Conservation (phyloP, 345 rosid genomes). For the Kandelia obovata region DNA sequence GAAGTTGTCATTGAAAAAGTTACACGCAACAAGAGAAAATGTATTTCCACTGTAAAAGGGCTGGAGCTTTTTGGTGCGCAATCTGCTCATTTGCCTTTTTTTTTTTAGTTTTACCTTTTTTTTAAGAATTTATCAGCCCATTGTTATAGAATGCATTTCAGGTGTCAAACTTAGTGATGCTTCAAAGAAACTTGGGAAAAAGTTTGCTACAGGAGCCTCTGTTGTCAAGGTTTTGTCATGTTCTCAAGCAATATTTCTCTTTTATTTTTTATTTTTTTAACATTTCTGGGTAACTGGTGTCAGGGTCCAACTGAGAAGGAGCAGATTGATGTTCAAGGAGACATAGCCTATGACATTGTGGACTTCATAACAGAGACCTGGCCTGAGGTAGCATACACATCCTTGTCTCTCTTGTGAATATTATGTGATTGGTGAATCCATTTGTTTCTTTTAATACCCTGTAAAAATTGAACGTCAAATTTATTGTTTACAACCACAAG, state of each 20-base stretch:
- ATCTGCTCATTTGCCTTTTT: background rate
- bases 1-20: slow-evolving; percentile 91
- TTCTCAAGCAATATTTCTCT: background rate
- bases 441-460: background rate
- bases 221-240: slow-evolving; percentile 56
- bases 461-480: background rate
- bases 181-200: slow-evolving; percentile 89
- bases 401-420: background rate
- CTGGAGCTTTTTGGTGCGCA: slow-evolving; percentile 87
- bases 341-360: slow-evolving; percentile 27
- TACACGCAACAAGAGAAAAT: slow-evolving; percentile 87
- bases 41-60: slow-evolving; percentile 90
- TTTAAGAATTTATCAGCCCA: slow-evolving; percentile 1
- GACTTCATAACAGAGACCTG: slow-evolving; percentile 24
- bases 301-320: slow-evolving; percentile 99
- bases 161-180: slow-evolving; percentile 94
- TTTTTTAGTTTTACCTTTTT: slow-evolving; percentile 4
- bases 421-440: background rate
- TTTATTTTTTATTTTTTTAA: too few relatives aligned
- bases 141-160: slow-evolving; percentile 24
- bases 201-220: slow-evolving; percentile 97
- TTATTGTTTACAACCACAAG: background rate
- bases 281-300: slow-evolving; percentile 1
- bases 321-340: slow-evolving; percentile 53
- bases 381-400: slow-evolving; percentile 26